Evolutionary conservation across 1,284 basidiomycete genomes (phyloP), one percentile per base, ranked within the genome.

Genomic region (Heterobasidion irregulare): DNA sequence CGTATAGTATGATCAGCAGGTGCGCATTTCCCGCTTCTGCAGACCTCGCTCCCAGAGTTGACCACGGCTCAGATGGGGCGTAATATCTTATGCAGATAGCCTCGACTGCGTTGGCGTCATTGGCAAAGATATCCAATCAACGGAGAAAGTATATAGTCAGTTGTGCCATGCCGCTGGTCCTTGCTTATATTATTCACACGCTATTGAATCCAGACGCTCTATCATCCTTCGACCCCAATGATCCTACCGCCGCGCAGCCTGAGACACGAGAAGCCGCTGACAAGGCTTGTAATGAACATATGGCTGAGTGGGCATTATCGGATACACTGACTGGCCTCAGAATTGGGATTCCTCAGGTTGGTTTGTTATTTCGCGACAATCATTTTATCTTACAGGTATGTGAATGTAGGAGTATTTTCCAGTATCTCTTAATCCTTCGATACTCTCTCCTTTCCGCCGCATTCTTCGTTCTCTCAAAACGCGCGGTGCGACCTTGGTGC

Each of bases 31-130:
- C 46, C 15, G 35, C 50, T 53, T 41, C 35, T 19, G 26, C 26
- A 26, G 26, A 26, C 26, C 26, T 26, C 26, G 26, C 5, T 26
- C 4, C 26, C 1, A 26, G 26, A 26, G 26, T 26, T 36, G 44
- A 45, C 48, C 50, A 52, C 13, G 64, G 4, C 34, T 1, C 56
- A 92, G 94, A 63, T 90, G 88, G 83, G 96, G 97, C 2, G 83
- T 98, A 0, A 82, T 99, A 0, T 87, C 94, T 0, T 99, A 92
- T 63, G 95, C 94, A 0, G 95, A 98, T 65, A 95, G 92, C 57
- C 74, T 99, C 9, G 96, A 99, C 64, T 96, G 92, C 56, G 92
- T 99, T 0, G 97, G 96, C 0, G 73, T 99, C 1, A 68, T 98
- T 19, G 86, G 83, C 0, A 72, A 70, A 49, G 73, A 76, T 6